Base-by-base conservation (phyloP, 495 filamentous ascomycete species). In the Xylona heveae region DNA sequence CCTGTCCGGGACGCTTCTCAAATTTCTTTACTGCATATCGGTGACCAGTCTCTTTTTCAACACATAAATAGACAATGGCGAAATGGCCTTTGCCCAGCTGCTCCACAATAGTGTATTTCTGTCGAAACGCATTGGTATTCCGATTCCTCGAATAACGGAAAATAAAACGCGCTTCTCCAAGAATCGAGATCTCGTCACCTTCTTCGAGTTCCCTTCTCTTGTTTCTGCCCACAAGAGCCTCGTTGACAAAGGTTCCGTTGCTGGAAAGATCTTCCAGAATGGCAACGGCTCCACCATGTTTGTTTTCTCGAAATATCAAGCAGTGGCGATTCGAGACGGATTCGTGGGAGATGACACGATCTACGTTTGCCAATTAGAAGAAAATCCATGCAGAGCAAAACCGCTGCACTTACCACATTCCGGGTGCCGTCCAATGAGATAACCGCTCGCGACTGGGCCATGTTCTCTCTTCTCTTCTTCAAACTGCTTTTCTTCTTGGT, bases 41-140 rank as follows among this genome's bases (percentile, higher is more conserved):
- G 31, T 70, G 63, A 13, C 90, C 90, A 0, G 78, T 78, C 27
- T 67, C 57, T 47, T 80, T 81, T 49, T 95, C 82, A 1, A 82
- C 67, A 41, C 84, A 93, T 1, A 92, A 57, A 46, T 84, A 90
- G 8, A 99, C 90, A 6, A 83, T 80, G 26, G 90, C 90, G 52
- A 95, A 95, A 48, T 94, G 84, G 14, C 90, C 90, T 50, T 91
- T 93, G 36, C 90, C 90, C 9, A 99, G 69, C 48, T 84, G 78
- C 34, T 84, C 70, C 23, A 79, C 61, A 9, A 85, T 64, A 7
- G 66, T 73, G 47, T 88, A 99, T 41, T 91, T 79, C 40, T 92
- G 80, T 19, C 60, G 49, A 56, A 99, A 99, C 2, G 59, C 70
- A 44, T 72, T 81, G 16, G 74, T 68, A 19, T 71, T 63, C 34